Evolutionary conservation across 495 filamentous ascomycete species (phyloP), one percentile per base, ranked within the genome.

Genomic region (Xylaria sp.): DNA sequence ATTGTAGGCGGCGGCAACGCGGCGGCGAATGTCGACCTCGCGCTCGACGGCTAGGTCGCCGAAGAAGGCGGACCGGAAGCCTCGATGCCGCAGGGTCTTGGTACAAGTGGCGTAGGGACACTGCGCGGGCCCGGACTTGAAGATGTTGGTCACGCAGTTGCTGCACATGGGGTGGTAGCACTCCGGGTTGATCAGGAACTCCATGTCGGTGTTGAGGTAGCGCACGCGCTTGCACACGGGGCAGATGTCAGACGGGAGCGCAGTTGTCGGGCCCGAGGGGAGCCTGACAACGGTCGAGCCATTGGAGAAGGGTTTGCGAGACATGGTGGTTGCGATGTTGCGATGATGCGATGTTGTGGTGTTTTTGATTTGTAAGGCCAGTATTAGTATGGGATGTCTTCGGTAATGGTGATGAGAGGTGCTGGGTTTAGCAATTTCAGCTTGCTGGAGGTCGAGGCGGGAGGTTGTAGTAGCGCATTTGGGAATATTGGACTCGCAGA

Each of bases 101-200:
- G 87, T 86, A 81, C 96, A 99, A 21, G 91, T 92, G 0, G 94
- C 91, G 68, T 97, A 92, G 6, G 96, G 96, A 74, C 96, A 99
- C 57, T 92, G 90, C 15, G 94, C 91, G 0, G 97, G 96, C 0
- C 96, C 95, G 29, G 90, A 89, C 31, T 91, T 92, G 88, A 98
- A 99, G 71, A 97, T 93, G 33, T 95, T 91, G 84, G 94, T 93
- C 61, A 98, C 95, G 85, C 96, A 98, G 43, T 91, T 93, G 75
- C 90, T 88, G 83, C 96, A 99, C 93, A 99, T 97, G 72, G 92
- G 93, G 87, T 99, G 96, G 86, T 98, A 99, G 87, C 96, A 99
- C 84, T 97, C 93, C 21, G 95, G 93, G 81, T 98, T 97, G 81
- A 98, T 93, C 72, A 97, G 92, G 82, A 99, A 97, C 64, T 88